phyloP scores from a whole-genome alignment of 2,329 filamentous ascomycete genomes.

The Triangularia setosa region DNA sequence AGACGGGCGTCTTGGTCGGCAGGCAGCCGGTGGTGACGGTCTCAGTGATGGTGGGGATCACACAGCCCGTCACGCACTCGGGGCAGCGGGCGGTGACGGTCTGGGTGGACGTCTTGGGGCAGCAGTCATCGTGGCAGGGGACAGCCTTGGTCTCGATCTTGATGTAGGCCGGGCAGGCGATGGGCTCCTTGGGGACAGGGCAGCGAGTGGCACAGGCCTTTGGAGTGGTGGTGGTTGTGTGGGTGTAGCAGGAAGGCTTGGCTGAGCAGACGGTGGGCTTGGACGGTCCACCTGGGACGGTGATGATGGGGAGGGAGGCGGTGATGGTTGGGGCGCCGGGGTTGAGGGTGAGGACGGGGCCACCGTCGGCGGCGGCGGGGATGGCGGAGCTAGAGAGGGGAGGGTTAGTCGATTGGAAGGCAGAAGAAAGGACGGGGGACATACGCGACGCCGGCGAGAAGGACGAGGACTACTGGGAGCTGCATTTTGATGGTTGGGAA shows the following conservation, averaged over 20 bases:
- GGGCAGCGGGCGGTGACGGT: conserved; percentile 25
- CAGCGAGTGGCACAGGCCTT: conserved; percentile 8
- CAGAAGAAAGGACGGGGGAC: neutral
- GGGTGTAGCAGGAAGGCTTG: conserved; percentile 28
- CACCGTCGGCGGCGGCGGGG: neutral
- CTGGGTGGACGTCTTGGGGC: conserved; percentile 34
- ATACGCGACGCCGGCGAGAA: conserved; percentile 14
- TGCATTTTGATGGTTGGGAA: conserved; percentile 10
- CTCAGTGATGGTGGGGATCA: conserved; percentile 20
- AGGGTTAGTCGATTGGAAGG: neutral
- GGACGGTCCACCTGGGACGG: neutral
- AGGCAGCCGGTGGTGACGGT: conserved; percentile 26
- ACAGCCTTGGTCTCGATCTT: conserved; percentile 32
- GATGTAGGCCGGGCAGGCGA: conserved; percentile 31
- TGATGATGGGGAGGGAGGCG: conserved; percentile 9
- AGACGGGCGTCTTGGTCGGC: neutral
- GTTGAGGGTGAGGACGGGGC: conserved; percentile 11
- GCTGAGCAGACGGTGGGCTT: neutral
- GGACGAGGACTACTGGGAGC: conserved; percentile 6
- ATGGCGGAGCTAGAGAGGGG: neutral
- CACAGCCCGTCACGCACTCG: conserved; percentile 28
- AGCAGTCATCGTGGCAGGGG: conserved; percentile 37
- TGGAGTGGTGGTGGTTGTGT: conserved; percentile 21
- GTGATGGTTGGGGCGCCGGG: conserved; percentile 5
- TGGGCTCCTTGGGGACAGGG: conserved; percentile 17